Evolutionary conservation across 331 rosid species (phyloP).

Genomic region (Rosa hybrid): DNA sequence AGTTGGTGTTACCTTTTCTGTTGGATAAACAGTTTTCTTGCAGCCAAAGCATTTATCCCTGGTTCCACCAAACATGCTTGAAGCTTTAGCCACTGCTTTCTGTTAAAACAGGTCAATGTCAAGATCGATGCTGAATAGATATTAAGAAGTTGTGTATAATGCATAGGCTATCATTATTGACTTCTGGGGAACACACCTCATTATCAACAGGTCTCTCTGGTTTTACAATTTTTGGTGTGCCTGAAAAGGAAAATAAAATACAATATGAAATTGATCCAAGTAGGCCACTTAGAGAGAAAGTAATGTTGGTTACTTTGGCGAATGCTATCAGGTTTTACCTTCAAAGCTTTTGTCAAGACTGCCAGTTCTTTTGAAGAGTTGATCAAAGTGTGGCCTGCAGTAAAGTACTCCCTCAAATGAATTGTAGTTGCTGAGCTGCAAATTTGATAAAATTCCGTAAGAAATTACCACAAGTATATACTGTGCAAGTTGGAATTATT

Average conservation of each 20-base stretch:
- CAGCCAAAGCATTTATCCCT: conserved; percentile 96
- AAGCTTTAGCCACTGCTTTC: conserved; percentile 73
- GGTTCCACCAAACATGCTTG: conserved; percentile 92
- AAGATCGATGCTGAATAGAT: conserved; percentile 23
- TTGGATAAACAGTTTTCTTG: conserved; percentile 91
- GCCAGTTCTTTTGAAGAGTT: conserved; percentile 93
- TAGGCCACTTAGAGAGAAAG: conserved; percentile 15
- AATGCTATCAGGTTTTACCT: conserved; percentile 45
- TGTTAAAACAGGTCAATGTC: conserved; percentile 33
- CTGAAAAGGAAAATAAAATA: conserved; percentile 36
- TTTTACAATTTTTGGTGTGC: conserved; percentile 87
- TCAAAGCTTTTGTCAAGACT: conserved; percentile 98
- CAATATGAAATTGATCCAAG: conserved; percentile 12
- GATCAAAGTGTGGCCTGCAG: conserved; percentile 96
- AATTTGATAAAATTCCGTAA: conserved; percentile 11
- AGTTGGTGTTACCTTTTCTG: conserved; percentile 70
- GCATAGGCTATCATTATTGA: neutral
- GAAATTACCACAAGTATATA: neutral
- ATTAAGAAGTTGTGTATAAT: conserved; percentile 8
- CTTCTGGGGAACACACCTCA: conserved; percentile 50
- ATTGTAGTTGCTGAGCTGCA: conserved; percentile 98
- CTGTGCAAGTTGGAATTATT: neutral
- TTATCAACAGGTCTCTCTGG: conserved; percentile 67
- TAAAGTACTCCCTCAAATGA: conserved; percentile 98
- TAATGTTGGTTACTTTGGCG: conserved; percentile 4